Base-by-base conservation (phyloP, 228 moss, liverwort and hornwort genomes). In the Sphagnum magellanicum region DNA sequence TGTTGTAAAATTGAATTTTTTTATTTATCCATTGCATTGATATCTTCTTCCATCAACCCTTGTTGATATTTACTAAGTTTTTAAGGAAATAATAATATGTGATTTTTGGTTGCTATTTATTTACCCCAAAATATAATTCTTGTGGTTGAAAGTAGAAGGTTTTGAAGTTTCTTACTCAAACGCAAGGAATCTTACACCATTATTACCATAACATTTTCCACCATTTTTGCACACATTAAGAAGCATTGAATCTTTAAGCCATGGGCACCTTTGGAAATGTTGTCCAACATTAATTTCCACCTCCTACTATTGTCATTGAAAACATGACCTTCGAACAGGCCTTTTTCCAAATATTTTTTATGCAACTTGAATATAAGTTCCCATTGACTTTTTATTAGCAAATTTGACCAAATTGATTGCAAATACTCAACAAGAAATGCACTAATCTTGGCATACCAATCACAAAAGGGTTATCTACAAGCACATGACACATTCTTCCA, bases 1-100 rank as follows among this genome's bases (percentile, higher is more conserved):
- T 13, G 48, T 65, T 65, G 49, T 4, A 65, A 50, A 47, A 12
- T 49, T 6, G 4, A 49, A 7, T 5, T 0, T 1, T 6, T 5
- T 63, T 63, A 50, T 47, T 63, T 63, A 12, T 63, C 63, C 13
- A 9, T 63, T 6, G 49, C 63, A 63, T 63, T 63, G 8, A 63
- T 17, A 63, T 63, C 50, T 12, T 63, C 4, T 48, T 6, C 6
- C 46, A 32, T 9, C 6, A 32, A 9, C 6, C 50, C 46, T 5
- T 17, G 46, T 63, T 63, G 47, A 32, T 32, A 17, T 63, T 63
- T 63, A 32, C 4, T 49, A 63, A 63, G 49, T 48, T 46, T 32
- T 17, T 48, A 6, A 6, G 6, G 5, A 6, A 63, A 0, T 0
- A 63, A 12, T 4, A 7, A 8, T 8, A 63, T 9, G 49, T 63